These are phyloP conservation scores for Arachis stenosperma DNA, from an alignment of 306 rosid genomes.

Conservation along the genomic window DNA sequence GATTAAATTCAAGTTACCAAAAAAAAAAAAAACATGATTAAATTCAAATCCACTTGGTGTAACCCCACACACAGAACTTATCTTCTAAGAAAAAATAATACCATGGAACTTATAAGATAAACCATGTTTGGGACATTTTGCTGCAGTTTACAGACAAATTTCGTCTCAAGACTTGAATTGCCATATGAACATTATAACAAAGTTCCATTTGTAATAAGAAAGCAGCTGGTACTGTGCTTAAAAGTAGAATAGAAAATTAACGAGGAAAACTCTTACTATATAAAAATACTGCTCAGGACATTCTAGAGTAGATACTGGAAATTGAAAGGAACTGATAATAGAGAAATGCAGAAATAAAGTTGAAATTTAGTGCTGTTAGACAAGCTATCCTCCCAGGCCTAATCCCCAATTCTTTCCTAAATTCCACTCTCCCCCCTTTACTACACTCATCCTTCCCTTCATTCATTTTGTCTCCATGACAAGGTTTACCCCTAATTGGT, in stretches of 20 bases:
- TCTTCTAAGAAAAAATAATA: neutral
- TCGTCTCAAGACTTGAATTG: constrained; percentile 1
- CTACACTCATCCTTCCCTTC: neutral
- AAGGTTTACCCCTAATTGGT: neutral
- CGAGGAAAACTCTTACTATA: neutral
- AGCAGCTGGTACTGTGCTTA: neutral
- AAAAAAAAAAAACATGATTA: no score
- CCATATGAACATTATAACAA: constrained; percentile 4
- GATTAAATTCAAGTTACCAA: no score
- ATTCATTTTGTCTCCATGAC: neutral
- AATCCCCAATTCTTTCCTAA: neutral
- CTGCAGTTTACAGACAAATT: neutral
- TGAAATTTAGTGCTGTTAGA: neutral
- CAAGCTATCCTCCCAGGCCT: neutral
- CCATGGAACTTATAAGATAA: neutral
- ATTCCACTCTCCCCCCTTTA: neutral
- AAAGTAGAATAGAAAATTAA: neutral
- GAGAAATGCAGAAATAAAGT: neutral
- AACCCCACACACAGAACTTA: neutral
- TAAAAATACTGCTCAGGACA: neutral
- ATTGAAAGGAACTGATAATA: neutral
- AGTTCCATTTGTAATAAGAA: constrained; percentile 2
- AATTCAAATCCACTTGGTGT: neutral
- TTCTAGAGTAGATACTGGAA: neutral
- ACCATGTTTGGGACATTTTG: constrained; percentile 6